Evolutionary conservation across 2,329 filamentous ascomycete species (phyloP), one percentile per base, ranked within the genome.

Genomic region (Fonsecaea pedrosoi): DNA sequence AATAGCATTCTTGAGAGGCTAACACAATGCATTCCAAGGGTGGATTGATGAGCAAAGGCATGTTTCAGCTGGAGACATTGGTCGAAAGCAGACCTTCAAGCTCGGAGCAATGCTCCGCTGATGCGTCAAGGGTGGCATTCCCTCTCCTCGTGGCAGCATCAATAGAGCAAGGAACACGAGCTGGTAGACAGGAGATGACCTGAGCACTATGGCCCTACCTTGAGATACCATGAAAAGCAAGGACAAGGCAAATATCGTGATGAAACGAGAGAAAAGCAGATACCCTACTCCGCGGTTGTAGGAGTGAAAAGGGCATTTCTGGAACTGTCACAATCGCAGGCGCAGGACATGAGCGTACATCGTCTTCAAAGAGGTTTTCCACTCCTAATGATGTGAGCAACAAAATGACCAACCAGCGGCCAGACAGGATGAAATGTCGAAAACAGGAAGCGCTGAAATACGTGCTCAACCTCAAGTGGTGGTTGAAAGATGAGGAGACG

Each of bases 1-100:
- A 57, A 56, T 63, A 54, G 42, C 18, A 45, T 55, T 59, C 62
- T 62, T 54, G 60, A 56, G 35, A 62, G 59, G 60, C 25, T 54
- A 59, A 60, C 58, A 34, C 32, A 50, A 48, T 58, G 50, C 25
- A 68, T 62, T 62, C 62, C 66, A 62, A 48, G 15, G 32, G 18
- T n/a, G 48, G 8, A 35, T 18, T 18, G 9, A 59, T 35, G 9
- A 32, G 50, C 40, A 42, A 55, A 55, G 66, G 59, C 25, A 12
- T 62, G 66, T 68, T 58, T 68, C 66, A 65, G 35, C 35, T 30
- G 34, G 55, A 50, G 35, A 37, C 53, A 35, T 15, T 34, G 13
- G 45, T 21, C 38, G 45, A 55, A 21, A 18, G 21, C 35, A 62
- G 50, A 54, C 38, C 12, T 54, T 18, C 42, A 59, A 53, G 21